A percentile compares a stretch with the other conserved stretches of the same genome.
Conservation (phyloP, 2,329 filamentous ascomycete species). For the Colletotrichum coccodes region DNA sequence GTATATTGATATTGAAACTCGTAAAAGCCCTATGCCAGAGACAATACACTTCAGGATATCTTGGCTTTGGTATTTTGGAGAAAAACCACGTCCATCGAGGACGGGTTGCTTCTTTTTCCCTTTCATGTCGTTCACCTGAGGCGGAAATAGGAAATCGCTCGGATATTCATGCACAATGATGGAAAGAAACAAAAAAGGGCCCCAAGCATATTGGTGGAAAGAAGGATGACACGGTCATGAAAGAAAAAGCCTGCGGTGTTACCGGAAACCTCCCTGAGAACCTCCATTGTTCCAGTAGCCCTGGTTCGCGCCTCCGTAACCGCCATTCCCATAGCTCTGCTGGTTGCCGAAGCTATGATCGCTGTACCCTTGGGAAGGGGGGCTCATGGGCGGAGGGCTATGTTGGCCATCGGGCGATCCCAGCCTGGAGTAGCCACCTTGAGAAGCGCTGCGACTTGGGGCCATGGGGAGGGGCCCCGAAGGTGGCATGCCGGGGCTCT, state of each 20-base stretch:
- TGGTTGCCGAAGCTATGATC: conserved; percentile 21
- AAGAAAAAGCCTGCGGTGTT: neutral
- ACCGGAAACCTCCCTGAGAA: conserved; percentile 29
- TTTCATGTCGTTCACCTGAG: conserved; percentile 1
- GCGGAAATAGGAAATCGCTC: conserved; percentile 10
- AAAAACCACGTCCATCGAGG: conserved; percentile 1
- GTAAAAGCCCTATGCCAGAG: neutral
- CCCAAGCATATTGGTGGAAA: neutral
- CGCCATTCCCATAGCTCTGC: conserved; percentile 15
- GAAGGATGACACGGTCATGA: neutral
- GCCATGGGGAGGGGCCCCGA: conserved; percentile 29
- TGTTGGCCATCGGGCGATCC: conserved; percentile 28
- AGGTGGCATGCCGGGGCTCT: conserved; percentile 30
- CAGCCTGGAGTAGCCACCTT: conserved; percentile 26
- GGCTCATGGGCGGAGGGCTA: conserved; percentile 32
- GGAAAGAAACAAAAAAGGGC: neutral
- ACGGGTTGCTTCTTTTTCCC: neutral
- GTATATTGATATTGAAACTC: conserved; percentile 19
- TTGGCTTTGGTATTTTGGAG: conserved; percentile 10
- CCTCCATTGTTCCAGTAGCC: conserved; percentile 25
- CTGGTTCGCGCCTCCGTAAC: conserved; percentile 26
- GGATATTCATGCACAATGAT: conserved; percentile 7
- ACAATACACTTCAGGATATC: conserved; percentile 8
- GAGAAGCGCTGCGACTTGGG: conserved; percentile 30
- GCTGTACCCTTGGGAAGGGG: conserved; percentile 19